Conservation (phyloP, 2,329 filamentous ascomycete species). For the Pseudogymnoascus sp. region DNA sequence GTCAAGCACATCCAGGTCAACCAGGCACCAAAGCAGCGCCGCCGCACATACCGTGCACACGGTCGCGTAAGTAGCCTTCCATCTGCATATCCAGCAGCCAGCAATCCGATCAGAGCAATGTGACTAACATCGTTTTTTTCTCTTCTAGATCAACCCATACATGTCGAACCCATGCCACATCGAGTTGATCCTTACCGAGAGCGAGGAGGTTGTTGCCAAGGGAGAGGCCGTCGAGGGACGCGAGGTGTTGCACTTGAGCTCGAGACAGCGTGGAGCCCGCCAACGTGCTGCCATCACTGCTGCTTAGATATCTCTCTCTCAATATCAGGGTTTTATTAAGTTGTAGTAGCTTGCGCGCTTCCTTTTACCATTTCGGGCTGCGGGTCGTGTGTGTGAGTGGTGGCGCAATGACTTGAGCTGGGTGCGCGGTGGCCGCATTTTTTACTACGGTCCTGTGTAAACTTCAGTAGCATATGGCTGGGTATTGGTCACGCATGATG, state of each 20-base stretch:
- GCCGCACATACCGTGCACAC: slow-evolving; percentile 99
- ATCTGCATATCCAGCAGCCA: background rate
- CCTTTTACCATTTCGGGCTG: background rate
- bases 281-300: slow-evolving; percentile 57
- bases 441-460: slow-evolving; percentile 22
- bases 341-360: background rate
- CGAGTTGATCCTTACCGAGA: slow-evolving; percentile 98
- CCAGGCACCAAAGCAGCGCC: slow-evolving; percentile 98
- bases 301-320: slow-evolving; percentile 41
- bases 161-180: slow-evolving; percentile 99
- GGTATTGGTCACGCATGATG: slow-evolving; percentile 15
- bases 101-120: slow-evolving; percentile 3
- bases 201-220: slow-evolving; percentile 93
- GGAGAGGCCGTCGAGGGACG: slow-evolving; percentile 59
- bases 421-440: background rate
- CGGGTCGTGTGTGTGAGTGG: background rate
- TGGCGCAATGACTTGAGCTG: slow-evolving; percentile 7
- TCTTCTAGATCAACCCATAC: slow-evolving; percentile 91
- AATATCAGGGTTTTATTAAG: slow-evolving; percentile 1
- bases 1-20: slow-evolving; percentile 99
- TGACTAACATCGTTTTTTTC: slow-evolving; percentile 24
- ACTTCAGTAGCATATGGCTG: slow-evolving; percentile 26
- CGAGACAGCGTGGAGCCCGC: slow-evolving; percentile 80
- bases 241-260: slow-evolving; percentile 64
- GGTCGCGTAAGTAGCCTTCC: slow-evolving; percentile 76